A percentile compares a stretch with the other conserved stretches of the same genome.
Conservation (phyloP, 2,329 filamentous ascomycete genomes). For the Venturia aucupariae region DNA sequence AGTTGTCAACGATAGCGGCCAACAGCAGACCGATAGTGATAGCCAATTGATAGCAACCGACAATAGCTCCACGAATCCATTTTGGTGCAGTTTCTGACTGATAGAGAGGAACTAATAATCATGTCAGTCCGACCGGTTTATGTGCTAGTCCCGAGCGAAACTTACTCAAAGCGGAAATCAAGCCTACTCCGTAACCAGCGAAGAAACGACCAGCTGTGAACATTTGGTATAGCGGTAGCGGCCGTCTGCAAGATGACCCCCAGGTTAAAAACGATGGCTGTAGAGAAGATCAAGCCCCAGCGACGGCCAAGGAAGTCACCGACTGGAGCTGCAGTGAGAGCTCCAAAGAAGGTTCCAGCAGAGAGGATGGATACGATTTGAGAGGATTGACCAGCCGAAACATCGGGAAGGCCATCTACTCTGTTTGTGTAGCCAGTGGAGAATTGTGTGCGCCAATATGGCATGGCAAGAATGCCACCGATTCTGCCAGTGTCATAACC, state of each 20-base stretch:
- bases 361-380: slow-evolving; percentile 66
- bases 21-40: slow-evolving; percentile 72
- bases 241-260: slow-evolving; percentile 51
- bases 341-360: slow-evolving; percentile 67
- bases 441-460: slow-evolving; percentile 3
- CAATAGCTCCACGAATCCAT: slow-evolving; percentile 69
- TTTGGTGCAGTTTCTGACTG: slow-evolving; percentile 39
- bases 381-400: slow-evolving; percentile 33
- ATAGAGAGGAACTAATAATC: slow-evolving; percentile 40
- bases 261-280: slow-evolving; percentile 57
- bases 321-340: slow-evolving; percentile 59
- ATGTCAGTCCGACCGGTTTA: slow-evolving; percentile 44
- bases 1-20: slow-evolving; percentile 66
- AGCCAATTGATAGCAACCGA: slow-evolving; percentile 62
- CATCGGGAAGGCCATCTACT: slow-evolving; percentile 8
- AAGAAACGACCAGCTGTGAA: slow-evolving; percentile 59
- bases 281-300: slow-evolving; percentile 54
- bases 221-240: slow-evolving; percentile 49
- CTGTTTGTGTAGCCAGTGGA: slow-evolving; percentile 9
- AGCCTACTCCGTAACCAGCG: slow-evolving; percentile 50
- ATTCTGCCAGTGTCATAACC: slow-evolving; percentile 60
- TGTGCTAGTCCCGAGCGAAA: background rate
- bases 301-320: slow-evolving; percentile 67
- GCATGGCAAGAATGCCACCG: slow-evolving; percentile 47
- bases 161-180: slow-evolving; percentile 9